Conservation (phyloP, 768 basidiomycete genomes). For the Rickenella mellea region DNA sequence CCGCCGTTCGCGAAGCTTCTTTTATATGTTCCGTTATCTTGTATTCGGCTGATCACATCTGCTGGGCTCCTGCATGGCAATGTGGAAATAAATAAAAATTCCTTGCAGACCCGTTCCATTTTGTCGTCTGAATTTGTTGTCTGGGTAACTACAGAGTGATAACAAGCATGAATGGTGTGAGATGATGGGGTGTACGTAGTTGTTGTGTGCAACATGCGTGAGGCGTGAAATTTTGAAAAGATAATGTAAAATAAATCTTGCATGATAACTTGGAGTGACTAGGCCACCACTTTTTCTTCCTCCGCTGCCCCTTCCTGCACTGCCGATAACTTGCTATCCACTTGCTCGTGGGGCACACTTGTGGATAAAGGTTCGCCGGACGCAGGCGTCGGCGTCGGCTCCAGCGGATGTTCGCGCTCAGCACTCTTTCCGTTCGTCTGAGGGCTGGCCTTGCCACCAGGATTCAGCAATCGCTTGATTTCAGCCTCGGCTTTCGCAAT, state of each 20-base stretch:
- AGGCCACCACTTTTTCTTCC: conserved; percentile 8
- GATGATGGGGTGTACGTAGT: too few relatives aligned
- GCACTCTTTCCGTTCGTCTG: conserved; percentile 23
- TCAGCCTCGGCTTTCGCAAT: conserved; percentile 72
- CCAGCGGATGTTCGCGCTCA: conserved; percentile 31
- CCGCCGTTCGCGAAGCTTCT: too few relatives aligned
- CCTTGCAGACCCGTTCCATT: too few relatives aligned
- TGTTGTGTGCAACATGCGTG: too few relatives aligned
- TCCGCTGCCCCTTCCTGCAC: conserved; percentile 20
- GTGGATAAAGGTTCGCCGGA: conserved; percentile 19
- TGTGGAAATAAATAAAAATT: too few relatives aligned
- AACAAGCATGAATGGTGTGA: too few relatives aligned
- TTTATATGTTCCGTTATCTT: too few relatives aligned
- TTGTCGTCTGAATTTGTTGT: too few relatives aligned
- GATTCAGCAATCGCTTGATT: conserved; percentile 48
- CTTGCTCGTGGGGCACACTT: conserved; percentile 28
- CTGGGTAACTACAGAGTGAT: too few relatives aligned
- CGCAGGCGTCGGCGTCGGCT: conserved; percentile 34
- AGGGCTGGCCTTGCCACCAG: conserved; percentile 20
- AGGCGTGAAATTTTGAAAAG: too few relatives aligned
- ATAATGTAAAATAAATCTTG: conserved; percentile 14
- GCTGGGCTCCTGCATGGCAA: too few relatives aligned
- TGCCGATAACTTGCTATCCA: conserved; percentile 33
- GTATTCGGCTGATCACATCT: too few relatives aligned
- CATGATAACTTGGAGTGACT: conserved; percentile 10